Base-by-base conservation (phyloP, 352 stramenopile genomes). In the Phytophthora constricta region DNA sequence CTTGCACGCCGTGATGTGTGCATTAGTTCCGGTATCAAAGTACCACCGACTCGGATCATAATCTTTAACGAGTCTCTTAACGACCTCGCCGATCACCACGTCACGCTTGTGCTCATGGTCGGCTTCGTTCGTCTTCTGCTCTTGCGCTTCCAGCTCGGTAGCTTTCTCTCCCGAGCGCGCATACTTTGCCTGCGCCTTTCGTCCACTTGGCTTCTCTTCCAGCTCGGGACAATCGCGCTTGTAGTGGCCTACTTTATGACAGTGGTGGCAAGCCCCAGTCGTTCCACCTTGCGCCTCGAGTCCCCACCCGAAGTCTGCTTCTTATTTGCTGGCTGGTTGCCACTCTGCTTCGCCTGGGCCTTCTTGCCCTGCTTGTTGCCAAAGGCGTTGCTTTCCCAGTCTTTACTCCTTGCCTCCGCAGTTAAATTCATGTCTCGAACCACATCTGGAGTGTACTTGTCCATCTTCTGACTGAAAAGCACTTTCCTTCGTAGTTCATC, bases 21-120 rank as follows among this genome's bases (percentile, higher is more conserved):
- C 62, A 25, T 70, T 58, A 19, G 22, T 53, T 25, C 62, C 55
- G 4, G 23, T 70, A 20, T 65, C 48, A 23, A 71, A 71, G n/a
- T 58, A 71, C 63, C 55, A 62, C 25, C 17, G 13, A 27, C 42
- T 28, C 31, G 34, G 43, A 17, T 58, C 46, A 28, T 51, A 62
- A 1, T 53, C 8, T 19, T 58, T 54, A 17, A 20, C 14, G 2
- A 56, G 23, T 5, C n/a, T 13, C 22, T 60, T 63, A 4, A 26
- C 43, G 20, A 50, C 43, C n/a, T 50, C 43, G 5, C 43, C 20
- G 16, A 50, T n/a, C 20, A 26, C 7, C 8, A 50, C 23, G 5
- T 60, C 20, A 28, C 23, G 37, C 41, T 59, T 65, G 27, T 49
- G 19, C 17, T 5, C 11, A 10, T 33, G 4, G 31, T 33, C n/a